phyloP scores from a whole-genome alignment of 768 basidiomycete species.

The Atractiella rhizophila region DNA sequence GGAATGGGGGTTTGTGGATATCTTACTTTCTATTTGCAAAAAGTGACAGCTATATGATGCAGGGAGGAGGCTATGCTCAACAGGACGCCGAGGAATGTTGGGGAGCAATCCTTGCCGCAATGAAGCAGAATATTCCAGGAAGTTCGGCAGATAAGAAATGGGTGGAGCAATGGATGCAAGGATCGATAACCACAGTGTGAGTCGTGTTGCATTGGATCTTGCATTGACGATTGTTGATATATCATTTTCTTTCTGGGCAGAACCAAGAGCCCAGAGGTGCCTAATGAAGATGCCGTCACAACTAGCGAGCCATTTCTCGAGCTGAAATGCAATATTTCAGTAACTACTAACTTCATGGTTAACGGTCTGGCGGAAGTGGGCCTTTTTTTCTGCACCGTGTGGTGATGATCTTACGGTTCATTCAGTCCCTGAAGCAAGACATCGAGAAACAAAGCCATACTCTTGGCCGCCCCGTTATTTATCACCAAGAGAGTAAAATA shows the following conservation, averaged over 20 bases:
- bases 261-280: conserved; percentile 52
- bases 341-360: conserved; percentile 63
- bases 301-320: conserved; percentile 53
- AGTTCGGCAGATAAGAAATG: no score
- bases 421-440: conserved; percentile 57
- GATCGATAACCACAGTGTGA: not conserved
- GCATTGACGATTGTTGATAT: no score
- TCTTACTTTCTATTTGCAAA: not conserved
- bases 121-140: no score
- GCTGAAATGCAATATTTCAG: conserved; percentile 75
- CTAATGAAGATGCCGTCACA: conserved; percentile 44
- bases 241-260: conserved; percentile 25
- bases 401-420: not conserved
- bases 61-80: conserved; percentile 42
- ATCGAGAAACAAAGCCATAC: conserved; percentile 61
- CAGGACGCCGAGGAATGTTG: conserved; percentile 90
- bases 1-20: not conserved
- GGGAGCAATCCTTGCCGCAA: conserved; percentile 41
- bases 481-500: conserved; percentile 54
- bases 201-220: not conserved
- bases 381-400: not conserved
- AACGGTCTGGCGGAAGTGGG: conserved; percentile 56
- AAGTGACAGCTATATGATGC: conserved; percentile 31
- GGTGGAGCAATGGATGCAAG: conserved; percentile 1
- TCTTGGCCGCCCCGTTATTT: conserved; percentile 53